Evolutionary conservation across 2,329 filamentous ascomycete species (phyloP).

Genomic region (Fusarium ambrosium): DNA sequence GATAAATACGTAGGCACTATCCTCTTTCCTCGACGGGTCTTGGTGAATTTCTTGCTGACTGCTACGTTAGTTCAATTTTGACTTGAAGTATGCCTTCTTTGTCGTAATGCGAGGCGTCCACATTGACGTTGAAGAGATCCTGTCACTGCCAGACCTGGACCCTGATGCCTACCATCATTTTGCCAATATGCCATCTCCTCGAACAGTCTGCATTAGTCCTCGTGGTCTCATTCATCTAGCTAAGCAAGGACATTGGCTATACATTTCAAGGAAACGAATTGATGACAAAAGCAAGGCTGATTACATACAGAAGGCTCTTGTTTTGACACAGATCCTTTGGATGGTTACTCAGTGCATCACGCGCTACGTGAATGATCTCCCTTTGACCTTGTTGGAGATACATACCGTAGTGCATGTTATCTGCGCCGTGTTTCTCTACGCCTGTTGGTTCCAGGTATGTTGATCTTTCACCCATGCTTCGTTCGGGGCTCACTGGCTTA

Average conservation of each 20-base stretch:
- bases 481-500: not conserved
- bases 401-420: not conserved
- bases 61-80: conserved; percentile 8
- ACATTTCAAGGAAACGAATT: not conserved
- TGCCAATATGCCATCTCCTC: not conserved
- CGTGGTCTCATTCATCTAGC: not conserved
- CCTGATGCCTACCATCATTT: not conserved
- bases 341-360: conserved; percentile 6
- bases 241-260: not conserved
- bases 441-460: not conserved
- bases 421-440: not conserved
- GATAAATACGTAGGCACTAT: not conserved
- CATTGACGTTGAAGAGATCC: conserved; percentile 17
- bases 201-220: not conserved
- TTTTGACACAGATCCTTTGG: conserved; percentile 1
- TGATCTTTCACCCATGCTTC: not conserved
- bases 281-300: conserved; percentile 7
- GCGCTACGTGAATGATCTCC: not conserved
- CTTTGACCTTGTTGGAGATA: conserved; percentile 3
- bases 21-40: not conserved
- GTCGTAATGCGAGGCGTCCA: conserved; percentile 49
- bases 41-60: not conserved
- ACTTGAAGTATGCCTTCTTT: conserved; percentile 47
- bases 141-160: conserved; percentile 6
- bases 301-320: not conserved